Percentiles rank a stretch among this genome's conserved stretches.
Evolutionary conservation across 192 early-diverging fungal species (phyloP).

Genomic region (Gryganskiella cystojenkinii): DNA sequence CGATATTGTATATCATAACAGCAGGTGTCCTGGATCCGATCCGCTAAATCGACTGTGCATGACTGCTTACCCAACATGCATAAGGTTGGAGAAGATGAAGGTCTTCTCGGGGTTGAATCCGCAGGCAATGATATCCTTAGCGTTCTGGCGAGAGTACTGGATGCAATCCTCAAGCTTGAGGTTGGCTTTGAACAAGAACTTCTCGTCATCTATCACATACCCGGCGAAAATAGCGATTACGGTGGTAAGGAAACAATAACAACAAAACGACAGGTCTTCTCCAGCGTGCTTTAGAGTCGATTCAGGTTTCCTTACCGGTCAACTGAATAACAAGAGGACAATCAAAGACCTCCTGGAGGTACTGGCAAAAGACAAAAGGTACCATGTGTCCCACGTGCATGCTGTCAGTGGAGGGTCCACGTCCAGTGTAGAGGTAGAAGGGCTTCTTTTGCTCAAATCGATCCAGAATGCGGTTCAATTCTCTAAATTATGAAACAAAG

Average conservation of each 20-base stretch:
- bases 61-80: constrained; percentile 90
- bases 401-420: constrained; percentile 89
- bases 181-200: constrained; percentile 94
- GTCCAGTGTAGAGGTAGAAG: constrained; percentile 97
- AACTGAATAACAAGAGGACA: constrained; percentile 96
- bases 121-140: constrained; percentile 94
- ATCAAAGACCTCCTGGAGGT: constrained; percentile 95
- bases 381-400: constrained; percentile 99
- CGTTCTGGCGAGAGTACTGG: constrained; percentile 82
- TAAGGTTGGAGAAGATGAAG: constrained; percentile 95
- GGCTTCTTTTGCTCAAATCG: constrained; percentile 96
- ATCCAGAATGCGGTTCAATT: constrained; percentile 87
- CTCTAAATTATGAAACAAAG: constrained; percentile 61
- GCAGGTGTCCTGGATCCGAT: too few species aligned
- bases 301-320: constrained; percentile 65
- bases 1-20: too few species aligned
- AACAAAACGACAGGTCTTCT: background rate
- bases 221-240: background rate
- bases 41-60: too few species aligned
- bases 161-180: constrained; percentile 85
- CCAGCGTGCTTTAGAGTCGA: background rate
- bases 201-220: constrained; percentile 88
- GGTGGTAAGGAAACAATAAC: background rate
- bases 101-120: constrained; percentile 97
- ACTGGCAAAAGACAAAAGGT: constrained; percentile 97